Evolutionary conservation across 176 grass and related monocot species (phyloP), one percentile per base, ranked within the genome.

Genomic region (Alloteropsis semialata): DNA sequence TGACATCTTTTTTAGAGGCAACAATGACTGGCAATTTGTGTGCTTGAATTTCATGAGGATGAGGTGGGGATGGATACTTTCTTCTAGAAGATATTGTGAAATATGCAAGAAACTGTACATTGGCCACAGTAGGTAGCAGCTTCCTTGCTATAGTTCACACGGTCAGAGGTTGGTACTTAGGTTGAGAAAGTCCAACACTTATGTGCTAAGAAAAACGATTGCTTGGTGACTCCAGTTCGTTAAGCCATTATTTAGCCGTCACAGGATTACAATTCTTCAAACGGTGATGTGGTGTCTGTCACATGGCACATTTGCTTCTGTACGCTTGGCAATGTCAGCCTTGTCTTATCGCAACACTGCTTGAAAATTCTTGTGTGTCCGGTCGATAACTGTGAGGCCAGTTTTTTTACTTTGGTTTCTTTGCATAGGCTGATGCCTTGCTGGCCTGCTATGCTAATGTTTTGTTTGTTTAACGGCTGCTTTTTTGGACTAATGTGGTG

Each of bases 201-300:
- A 28, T 57, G 28, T 42, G 48, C 15, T 58, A 58, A 87, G 55
- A 56, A 30, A 85, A 71, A n/a, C 33, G 27, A 44, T 1, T 65
- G 56, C 74, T 78, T 78, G 45, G 44, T 54, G 32, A 4, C 63
- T 28, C 21, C 27, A 22, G 41, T 46, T 62, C 65, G 53, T 65
- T 51, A 27, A 13, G 51, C 22, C 53, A 32, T 79, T 51, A 16
- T 70, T 83, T 43, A 51, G 21, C 65, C 16, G 81, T 33, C 39
- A 29, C 66, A 81, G 65, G 48, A 84, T 55, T 55, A 62, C 60
- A 83, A 15, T 76, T 65, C 29, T 54, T 72, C 6, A 16, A 36
- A 65, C 51, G 32, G 65, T 62, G 68, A 61, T 82, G 39, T 36
- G 68, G 43, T n/a, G n/a, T n/a, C n/a, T 10, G 7, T 71, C 53